Evolutionary conservation across 2,329 filamentous ascomycete species (phyloP).

Genomic region (Amauroascus verrucosus): DNA sequence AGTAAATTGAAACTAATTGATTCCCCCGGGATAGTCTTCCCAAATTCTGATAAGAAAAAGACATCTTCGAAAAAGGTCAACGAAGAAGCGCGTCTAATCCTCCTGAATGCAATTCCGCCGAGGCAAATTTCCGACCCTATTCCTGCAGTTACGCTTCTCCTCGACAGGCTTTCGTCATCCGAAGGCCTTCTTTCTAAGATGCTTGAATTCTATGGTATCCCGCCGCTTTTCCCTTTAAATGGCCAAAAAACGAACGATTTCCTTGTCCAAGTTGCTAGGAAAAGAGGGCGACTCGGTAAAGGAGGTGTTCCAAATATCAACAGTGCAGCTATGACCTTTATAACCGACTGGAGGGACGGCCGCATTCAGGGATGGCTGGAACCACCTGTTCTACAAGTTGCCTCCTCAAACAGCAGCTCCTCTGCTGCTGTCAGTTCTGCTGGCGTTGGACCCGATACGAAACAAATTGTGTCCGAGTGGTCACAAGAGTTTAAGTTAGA

Average conservation of each 20-base stretch:
- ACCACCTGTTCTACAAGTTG: conserved; percentile 56
- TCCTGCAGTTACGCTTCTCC: conserved; percentile 73
- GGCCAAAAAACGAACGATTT: conserved; percentile 82
- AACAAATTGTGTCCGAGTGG: conserved; percentile 86
- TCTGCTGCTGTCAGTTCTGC: neutral
- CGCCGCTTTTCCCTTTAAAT: conserved; percentile 59
- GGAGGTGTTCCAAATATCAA: conserved; percentile 83
- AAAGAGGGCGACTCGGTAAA: conserved; percentile 76
- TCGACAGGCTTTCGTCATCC: conserved; percentile 65
- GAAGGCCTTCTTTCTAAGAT: conserved; percentile 68
- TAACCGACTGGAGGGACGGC: conserved; percentile 94
- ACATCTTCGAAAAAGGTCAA: conserved; percentile 55
- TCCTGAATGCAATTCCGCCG: conserved; percentile 83
- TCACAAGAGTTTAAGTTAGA: conserved; percentile 92
- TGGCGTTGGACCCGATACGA: conserved; percentile 49
- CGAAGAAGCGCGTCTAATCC: conserved; percentile 68
- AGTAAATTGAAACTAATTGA: conserved; percentile 89
- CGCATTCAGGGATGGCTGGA: conserved; percentile 88
- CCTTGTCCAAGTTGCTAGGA: conserved; percentile 85
- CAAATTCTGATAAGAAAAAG: conserved; percentile 49
- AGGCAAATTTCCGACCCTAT: conserved; percentile 91
- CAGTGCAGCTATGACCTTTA: conserved; percentile 80
- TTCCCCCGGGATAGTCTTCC: conserved; percentile 91
- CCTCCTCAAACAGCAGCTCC: conserved; percentile 20
- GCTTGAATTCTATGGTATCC: conserved; percentile 71